A percentile compares a stretch with the other conserved stretches of the same genome.
phyloP scores from a whole-genome alignment of 805 yeast species.

The Monosporozyma unispora region DNA sequence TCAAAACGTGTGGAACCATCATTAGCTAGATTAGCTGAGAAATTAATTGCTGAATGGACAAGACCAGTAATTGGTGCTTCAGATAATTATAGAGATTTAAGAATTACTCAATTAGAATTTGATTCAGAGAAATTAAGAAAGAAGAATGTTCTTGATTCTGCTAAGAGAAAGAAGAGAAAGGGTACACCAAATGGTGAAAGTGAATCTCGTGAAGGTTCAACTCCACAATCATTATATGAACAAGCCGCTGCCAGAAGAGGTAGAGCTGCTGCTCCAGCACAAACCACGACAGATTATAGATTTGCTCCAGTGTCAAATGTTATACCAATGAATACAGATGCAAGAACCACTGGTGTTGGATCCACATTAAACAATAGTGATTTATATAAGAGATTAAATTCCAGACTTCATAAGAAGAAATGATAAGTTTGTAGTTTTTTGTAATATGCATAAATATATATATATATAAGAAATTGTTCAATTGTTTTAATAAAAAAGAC shows the following conservation, averaged over 20 bases:
- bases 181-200: constrained; percentile 10
- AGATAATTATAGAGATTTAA: constrained; percentile 85
- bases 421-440: too few species aligned
- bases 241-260: constrained; percentile 85
- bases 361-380: constrained; percentile 55
- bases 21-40: constrained; percentile 82
- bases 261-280: constrained; percentile 93
- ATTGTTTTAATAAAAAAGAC: neutral
- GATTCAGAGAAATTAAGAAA: constrained; percentile 45
- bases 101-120: constrained; percentile 59
- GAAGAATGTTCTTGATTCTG: constrained; percentile 28
- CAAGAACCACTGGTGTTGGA: constrained; percentile 40
- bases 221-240: constrained; percentile 61
- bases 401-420: constrained; percentile 29
- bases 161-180: constrained; percentile 25
- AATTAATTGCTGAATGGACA: constrained; percentile 93
- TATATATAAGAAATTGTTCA: neutral
- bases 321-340: constrained; percentile 32
- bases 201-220: constrained; percentile 15
- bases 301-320: constrained; percentile 77
- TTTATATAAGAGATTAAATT: constrained; percentile 68
- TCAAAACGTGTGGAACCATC: constrained; percentile 81
- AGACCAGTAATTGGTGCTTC: constrained; percentile 94
- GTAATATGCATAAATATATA: neutral
- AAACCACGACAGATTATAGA: constrained; percentile 78